Base-by-base conservation (phyloP, 2,329 filamentous ascomycete genomes). In the Calonectria crousiana region DNA sequence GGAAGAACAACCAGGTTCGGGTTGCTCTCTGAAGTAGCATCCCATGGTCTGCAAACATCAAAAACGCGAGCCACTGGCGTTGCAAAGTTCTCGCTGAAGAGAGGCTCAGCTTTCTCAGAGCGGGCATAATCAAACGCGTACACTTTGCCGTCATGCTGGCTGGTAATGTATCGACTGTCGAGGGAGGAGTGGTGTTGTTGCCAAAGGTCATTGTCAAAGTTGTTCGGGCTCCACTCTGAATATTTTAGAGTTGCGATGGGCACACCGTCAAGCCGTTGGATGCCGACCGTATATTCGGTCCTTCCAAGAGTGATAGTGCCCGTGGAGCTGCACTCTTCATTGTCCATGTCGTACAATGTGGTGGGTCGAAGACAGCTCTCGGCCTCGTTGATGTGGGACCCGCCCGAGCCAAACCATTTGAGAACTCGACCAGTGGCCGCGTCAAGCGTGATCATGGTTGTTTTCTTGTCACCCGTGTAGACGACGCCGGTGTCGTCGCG, bases 141-240 rank as follows among this genome's bases (percentile, higher is more conserved):
- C 2, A 98, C 91, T 47, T 93, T 92, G 52, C 97, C 97, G 78
- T 98, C 95, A 80, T 95, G 94, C 79, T 93, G 92, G 77, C 93
- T 95, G 78, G 96, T 96, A 66, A 98, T 93, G 84, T 98, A 98
- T 75, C 94, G 94, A 78, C 94, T 93, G 83, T 98, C 96, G 82
- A 96, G 93, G 0, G 95, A 95, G 14, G 88, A 86, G 18, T 90
- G 90, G 81, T 98, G 97, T 82, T 98, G 95, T 65, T 91, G 91
- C 80, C 95, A 93, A 9, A 99, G 91, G 82, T 99, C 97, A 76
- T 91, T 91, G 84, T 99, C 96, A 74, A 93, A 94, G 73, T 94
- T 97, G 84, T 99, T 99, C 18, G 96, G 95, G 0, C 92, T 93
- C 97, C 97, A 99, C 84, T 99, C 97, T 14, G 95, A 94, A 82